A percentile compares a stretch with the other conserved stretches of the same genome.
Evolutionary conservation across 2,329 filamentous ascomycete genomes (phyloP).

Genomic region (Cryphonectria parasitica): DNA sequence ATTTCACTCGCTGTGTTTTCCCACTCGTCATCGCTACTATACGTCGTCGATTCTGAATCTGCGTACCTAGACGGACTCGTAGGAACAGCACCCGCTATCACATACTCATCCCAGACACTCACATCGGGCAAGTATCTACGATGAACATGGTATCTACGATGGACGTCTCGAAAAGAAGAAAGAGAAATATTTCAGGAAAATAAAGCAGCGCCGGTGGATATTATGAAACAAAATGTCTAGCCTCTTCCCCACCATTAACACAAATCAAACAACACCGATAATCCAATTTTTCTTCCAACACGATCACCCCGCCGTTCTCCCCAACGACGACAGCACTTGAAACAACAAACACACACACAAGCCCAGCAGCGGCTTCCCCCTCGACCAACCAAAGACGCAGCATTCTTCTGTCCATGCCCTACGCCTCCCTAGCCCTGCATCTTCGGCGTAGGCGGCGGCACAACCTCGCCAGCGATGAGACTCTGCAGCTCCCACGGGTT

Average conservation of each 20-base stretch:
- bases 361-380: no score
- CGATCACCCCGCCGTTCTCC: not conserved
- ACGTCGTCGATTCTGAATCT: not conserved
- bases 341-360: no score
- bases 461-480: constrained; percentile 53
- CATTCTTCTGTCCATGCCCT: not conserved
- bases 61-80: not conserved
- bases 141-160: no score
- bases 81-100: not conserved
- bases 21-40: not conserved
- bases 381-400: no score
- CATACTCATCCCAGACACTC: not conserved
- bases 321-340: not conserved
- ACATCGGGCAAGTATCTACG: no score
- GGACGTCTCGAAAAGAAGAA: not conserved
- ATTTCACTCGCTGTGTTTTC: no score
- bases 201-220: not conserved
- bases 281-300: not conserved
- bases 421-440: not conserved
- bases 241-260: not conserved
- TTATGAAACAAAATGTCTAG: constrained; percentile 8
- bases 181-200: not conserved
- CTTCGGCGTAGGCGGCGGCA: constrained; percentile 29
- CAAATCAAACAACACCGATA: not conserved
- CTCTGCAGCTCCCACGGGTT: constrained; percentile 75